Evolutionary conservation across 2,329 filamentous ascomycete genomes (phyloP).

Genomic region (Colletotrichum echinochloae): DNA sequence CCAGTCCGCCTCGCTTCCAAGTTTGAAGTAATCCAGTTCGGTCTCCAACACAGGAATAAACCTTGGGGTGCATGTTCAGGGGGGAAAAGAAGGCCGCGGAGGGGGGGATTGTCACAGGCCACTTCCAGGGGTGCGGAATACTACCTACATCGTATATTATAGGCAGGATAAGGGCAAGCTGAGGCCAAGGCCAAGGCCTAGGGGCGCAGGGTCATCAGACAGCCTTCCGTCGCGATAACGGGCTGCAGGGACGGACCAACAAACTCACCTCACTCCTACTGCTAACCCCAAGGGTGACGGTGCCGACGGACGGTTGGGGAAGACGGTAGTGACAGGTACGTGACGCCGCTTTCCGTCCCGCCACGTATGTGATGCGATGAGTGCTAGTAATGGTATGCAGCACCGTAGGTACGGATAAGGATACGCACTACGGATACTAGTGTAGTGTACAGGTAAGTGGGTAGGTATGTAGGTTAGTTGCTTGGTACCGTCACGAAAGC

Average conservation of each 20-base stretch:
- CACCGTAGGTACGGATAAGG: too few species aligned
- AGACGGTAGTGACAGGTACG: neutral
- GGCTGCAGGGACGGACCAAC: neutral
- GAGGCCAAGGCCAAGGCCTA: neutral
- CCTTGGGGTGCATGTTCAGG: constrained; percentile 14
- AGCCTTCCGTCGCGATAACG: constrained; percentile 10
- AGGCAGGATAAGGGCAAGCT: too few species aligned
- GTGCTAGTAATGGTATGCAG: too few species aligned
- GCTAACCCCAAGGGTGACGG: too few species aligned
- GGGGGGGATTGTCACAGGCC: neutral
- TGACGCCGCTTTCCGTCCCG: neutral
- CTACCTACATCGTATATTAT: too few species aligned
- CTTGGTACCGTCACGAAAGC: neutral
- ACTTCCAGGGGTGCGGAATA: too few species aligned
- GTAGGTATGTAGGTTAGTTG: too few species aligned
- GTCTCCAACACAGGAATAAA: neutral
- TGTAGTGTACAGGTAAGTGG: too few species aligned
- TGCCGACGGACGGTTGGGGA: too few species aligned
- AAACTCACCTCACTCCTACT: neutral
- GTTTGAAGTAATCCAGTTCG: neutral
- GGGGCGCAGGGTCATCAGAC: neutral
- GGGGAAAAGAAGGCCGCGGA: neutral
- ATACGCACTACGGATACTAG: too few species aligned
- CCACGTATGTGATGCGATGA: too few species aligned
- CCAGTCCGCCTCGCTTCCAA: neutral